Evolutionary conservation across 345 rosid genomes (phyloP).

Genomic region (Reutealis trisperma): DNA sequence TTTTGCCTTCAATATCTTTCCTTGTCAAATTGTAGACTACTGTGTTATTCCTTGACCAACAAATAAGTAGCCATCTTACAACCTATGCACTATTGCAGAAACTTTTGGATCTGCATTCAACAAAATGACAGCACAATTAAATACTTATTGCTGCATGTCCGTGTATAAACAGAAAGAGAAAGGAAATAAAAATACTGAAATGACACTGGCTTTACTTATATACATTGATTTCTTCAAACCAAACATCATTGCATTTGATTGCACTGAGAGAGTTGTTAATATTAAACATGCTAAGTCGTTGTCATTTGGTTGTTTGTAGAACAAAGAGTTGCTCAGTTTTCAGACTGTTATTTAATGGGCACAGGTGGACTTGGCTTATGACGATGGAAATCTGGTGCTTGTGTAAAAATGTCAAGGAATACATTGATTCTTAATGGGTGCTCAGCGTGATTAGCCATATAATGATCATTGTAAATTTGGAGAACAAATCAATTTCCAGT

Average conservation of each 20-base stretch:
- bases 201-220: too few species aligned
- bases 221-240: too few species aligned
- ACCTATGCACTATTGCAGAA: too few species aligned
- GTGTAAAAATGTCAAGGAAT: conserved; percentile 24
- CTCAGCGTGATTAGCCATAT: conserved; percentile 19
- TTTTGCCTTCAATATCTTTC: too few species aligned
- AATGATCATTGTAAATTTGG: conserved; percentile 35
- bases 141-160: too few species aligned
- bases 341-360: conserved; percentile 9
- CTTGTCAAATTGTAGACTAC: too few species aligned
- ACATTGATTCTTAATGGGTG: conserved; percentile 21
- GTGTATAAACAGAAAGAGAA: too few species aligned
- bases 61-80: too few species aligned
- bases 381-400: conserved; percentile 21
- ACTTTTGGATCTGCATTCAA: too few species aligned
- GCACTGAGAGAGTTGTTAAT: background rate
- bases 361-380: conserved; percentile 33
- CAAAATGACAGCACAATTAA: too few species aligned
- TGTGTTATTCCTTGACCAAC: too few species aligned
- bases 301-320: background rate
- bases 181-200: too few species aligned
- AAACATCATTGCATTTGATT: background rate
- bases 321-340: background rate
- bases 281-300: background rate
- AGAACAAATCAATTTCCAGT: conserved; percentile 20